Evolutionary conservation across 345 rosid genomes (phyloP).

Genomic region (Melastoma malabathricum): DNA sequence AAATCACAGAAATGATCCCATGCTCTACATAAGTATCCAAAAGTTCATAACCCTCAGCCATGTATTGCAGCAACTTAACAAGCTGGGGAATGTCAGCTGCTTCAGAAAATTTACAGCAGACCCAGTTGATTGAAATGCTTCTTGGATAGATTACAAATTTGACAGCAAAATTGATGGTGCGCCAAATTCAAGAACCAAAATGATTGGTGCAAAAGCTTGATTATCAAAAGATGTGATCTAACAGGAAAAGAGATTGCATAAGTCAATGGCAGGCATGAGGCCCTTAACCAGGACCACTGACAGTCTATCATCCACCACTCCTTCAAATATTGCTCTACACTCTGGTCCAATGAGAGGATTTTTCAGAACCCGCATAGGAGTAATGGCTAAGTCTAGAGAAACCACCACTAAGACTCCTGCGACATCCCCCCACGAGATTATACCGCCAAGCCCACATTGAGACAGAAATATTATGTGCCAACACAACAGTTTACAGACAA

Average conservation of each 20-base stretch:
- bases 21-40: no score
- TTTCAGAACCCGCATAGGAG: slow-evolving; percentile 95
- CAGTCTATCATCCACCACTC: slow-evolving; percentile 80
- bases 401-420: slow-evolving; percentile 68
- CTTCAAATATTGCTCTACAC: slow-evolving; percentile 76
- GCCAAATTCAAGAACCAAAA: background rate
- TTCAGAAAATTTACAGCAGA: no score
- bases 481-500: no score
- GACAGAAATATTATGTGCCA: no score
- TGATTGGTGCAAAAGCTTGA: background rate
- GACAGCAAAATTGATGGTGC: no score
- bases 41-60: no score
- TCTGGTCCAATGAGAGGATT: slow-evolving; percentile 82
- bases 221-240: background rate
- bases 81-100: no score
- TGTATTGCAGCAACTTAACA: no score
- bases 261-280: slow-evolving; percentile 95
- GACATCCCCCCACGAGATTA: slow-evolving; percentile 4
- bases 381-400: slow-evolving; percentile 74
- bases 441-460: no score
- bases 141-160: no score
- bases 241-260: slow-evolving; percentile 43
- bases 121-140: no score
- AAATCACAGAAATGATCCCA: no score
- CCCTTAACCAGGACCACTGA: slow-evolving; percentile 90